A percentile compares a stretch with the other conserved stretches of the same genome.
These are phyloP conservation scores for Solanum chacoense DNA, from an alignment of 305 asterid species.

Conservation along the genomic window DNA sequence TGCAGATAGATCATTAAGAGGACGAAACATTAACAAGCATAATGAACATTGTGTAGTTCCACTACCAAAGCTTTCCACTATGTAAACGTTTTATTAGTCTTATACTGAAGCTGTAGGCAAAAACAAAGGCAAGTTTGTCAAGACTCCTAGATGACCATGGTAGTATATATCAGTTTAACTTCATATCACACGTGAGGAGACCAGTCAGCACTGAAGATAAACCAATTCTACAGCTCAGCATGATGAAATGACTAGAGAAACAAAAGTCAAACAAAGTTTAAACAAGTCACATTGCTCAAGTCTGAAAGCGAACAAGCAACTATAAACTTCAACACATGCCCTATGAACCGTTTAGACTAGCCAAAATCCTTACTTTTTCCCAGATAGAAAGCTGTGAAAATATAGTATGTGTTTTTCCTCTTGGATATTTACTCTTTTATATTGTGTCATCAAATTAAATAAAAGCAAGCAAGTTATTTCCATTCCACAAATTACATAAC, in stretches of 20 bases:
- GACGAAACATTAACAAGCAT: background rate
- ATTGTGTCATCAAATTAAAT: background rate
- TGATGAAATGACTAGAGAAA: background rate
- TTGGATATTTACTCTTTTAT: background rate
- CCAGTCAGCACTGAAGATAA: background rate
- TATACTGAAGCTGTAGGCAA: background rate
- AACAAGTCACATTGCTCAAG: background rate
- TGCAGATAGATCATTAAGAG: background rate
- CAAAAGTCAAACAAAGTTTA: background rate
- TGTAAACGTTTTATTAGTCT: background rate
- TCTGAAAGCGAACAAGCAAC: background rate
- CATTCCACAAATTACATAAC: background rate
- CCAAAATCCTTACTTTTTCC: background rate
- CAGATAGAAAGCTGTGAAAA: background rate
- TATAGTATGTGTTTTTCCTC: background rate
- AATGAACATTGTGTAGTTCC: background rate
- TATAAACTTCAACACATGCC: background rate
- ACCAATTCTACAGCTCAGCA: background rate
- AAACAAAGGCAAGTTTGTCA: background rate
- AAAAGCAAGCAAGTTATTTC: background rate
- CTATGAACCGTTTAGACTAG: background rate
- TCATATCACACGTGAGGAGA: background rate
- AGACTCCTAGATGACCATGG: background rate
- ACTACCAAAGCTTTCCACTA: background rate
- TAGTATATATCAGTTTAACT: background rate